Evolutionary conservation across 1,284 basidiomycete genomes (phyloP).

Genomic region (Rhodofomes roseus): DNA sequence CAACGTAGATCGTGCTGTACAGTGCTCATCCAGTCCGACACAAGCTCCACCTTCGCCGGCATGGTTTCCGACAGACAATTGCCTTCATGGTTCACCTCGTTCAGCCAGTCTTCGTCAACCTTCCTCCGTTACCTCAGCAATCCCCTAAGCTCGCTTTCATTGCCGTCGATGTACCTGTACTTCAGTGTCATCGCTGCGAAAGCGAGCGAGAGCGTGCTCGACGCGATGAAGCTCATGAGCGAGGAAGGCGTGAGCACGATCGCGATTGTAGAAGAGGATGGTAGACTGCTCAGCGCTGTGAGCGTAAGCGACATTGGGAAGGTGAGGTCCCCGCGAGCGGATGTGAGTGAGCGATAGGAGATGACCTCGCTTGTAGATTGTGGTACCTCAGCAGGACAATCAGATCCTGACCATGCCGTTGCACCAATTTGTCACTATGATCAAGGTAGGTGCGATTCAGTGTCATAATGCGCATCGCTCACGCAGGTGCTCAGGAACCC

Average conservation of each 20-base stretch:
- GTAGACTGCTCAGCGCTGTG: constrained; percentile 63
- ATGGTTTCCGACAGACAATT: constrained; percentile 69
- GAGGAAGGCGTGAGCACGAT: constrained; percentile 76
- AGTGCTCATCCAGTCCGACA: constrained; percentile 49
- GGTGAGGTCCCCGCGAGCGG: constrained; percentile 31
- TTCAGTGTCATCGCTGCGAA: constrained; percentile 55
- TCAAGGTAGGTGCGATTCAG: constrained; percentile 48
- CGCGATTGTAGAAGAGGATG: constrained; percentile 67
- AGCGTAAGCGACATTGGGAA: constrained; percentile 77
- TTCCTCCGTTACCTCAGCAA: constrained; percentile 54
- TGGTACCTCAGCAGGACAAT: constrained; percentile 72
- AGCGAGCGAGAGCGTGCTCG: constrained; percentile 56
- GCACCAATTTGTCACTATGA: constrained; percentile 60
- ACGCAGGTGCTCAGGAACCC: constrained; percentile 45
- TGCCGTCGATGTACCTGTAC: constrained; percentile 64
- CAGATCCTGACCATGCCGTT: constrained; percentile 64
- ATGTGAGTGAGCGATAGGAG: not conserved
- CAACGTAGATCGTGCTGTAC: not conserved
- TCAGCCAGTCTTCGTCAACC: constrained; percentile 41
- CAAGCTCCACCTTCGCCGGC: constrained; percentile 48
- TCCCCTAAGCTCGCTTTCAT: constrained; percentile 49
- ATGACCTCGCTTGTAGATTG: constrained; percentile 39
- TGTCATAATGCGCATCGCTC: not conserved
- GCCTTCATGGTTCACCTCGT: constrained; percentile 57
- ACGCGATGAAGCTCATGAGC: constrained; percentile 79